These are phyloP conservation scores for Diaporthe citriasiana DNA, from an alignment of 2,329 filamentous ascomycete species.

Conservation along the genomic window DNA sequence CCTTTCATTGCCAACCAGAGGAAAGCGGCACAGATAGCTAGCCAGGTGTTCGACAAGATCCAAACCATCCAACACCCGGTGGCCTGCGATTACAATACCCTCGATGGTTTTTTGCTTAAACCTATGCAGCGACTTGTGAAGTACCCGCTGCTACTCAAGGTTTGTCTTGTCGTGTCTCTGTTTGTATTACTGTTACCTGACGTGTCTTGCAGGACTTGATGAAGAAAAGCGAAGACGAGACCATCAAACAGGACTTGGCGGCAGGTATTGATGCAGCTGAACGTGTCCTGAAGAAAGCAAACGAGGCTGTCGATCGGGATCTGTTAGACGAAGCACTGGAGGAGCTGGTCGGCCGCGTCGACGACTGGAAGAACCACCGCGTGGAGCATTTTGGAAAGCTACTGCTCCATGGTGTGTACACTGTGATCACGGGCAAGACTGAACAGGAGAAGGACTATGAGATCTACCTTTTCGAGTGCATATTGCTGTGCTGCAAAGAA, in stretches of 20 bases:
- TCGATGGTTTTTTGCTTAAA: slow-evolving; percentile 94
- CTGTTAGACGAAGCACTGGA: slow-evolving; percentile 86
- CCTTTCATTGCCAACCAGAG: slow-evolving; percentile 98
- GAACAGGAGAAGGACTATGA: slow-evolving; percentile 98
- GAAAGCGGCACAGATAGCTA: slow-evolving; percentile 87
- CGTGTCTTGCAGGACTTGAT: slow-evolving; percentile 76
- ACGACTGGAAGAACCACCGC: slow-evolving; percentile 96
- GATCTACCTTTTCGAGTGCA: slow-evolving; percentile 96
- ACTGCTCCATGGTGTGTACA: slow-evolving; percentile 89
- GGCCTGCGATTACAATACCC: slow-evolving; percentile 86
- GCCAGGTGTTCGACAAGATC: slow-evolving; percentile 89
- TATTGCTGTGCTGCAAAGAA: slow-evolving; percentile 97
- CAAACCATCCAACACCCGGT: slow-evolving; percentile 81
- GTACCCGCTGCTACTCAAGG: slow-evolving; percentile 90
- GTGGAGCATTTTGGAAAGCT: slow-evolving; percentile 93
- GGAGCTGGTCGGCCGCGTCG: slow-evolving; percentile 85
- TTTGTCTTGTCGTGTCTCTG: slow-evolving; percentile 55
- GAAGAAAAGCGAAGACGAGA: slow-evolving; percentile 85
- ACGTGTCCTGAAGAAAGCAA: slow-evolving; percentile 85
- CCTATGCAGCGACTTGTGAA: slow-evolving; percentile 96
- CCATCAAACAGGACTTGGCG: slow-evolving; percentile 78
- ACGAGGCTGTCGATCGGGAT: slow-evolving; percentile 91
- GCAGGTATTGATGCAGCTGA: slow-evolving; percentile 86
- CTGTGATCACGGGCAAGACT: slow-evolving; percentile 89
- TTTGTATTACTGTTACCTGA: slow-evolving; percentile 45